Evolutionary conservation across 306 rosid genomes (phyloP), one percentile per base, ranked within the genome.

Genomic region (Pyrus betulifolia): DNA sequence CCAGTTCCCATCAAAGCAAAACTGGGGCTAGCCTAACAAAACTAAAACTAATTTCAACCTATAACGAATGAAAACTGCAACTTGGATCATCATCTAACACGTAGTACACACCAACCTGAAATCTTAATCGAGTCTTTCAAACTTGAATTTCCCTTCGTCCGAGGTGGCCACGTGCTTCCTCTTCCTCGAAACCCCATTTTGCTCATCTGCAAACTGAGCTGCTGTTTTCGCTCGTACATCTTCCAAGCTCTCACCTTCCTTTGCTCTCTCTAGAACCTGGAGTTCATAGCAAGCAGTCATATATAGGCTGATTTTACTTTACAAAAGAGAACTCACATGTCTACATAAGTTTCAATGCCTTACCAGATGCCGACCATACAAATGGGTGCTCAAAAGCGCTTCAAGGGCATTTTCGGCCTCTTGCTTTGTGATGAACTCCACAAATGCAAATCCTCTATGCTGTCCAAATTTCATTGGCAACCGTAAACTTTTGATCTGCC

Each of bases 371-470:
- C 99, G 93, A 13, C 97, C 97, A 8, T 89, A 91, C 57, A 94
- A 55, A 62, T 94, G 97, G 77, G 78, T 76, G 64, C 82, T 87
- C 69, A 92, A 87, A 82, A 94, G 97, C 25, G 97, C 95, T 77
- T 87, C 55, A 65, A 90, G 72, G 23, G 96, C 96, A 82, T 91
- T 90, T 69, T 89, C 81, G 38, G 96, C 86, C 75, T 92, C 98
- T 81, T 94, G 98, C 87, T 92, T 93, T 78, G 98, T 89, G 67
- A 84, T 90, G 82, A 79, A 94, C 81, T 92, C 98, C 67, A 94
- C 95, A 84, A 94, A 94, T 64, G 95, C 96, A 87, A 94, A 94
- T 7, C 97, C 97, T 84, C 97, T 92, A 82, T 91, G 99, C 70
- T 75, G 89, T 70, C 97, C 97, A 44, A 89, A 84, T 84, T 89